phyloP scores from a whole-genome alignment of 164 flowering plant species.

The Magnolia officinalis region DNA sequence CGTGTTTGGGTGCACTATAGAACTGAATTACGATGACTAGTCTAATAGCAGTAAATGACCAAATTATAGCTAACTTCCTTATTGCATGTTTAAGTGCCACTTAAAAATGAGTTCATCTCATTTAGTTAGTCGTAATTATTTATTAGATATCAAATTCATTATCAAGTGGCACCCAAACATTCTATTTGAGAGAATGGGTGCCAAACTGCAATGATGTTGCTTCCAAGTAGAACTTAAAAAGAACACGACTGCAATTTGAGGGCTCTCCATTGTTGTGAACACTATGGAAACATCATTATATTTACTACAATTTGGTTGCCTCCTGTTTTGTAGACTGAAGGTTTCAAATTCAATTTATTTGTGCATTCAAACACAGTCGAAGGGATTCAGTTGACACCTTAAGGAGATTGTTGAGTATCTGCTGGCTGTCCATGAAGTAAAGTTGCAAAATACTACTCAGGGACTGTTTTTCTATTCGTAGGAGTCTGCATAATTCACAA shows the following conservation, averaged over 20 bases:
- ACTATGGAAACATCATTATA: not conserved
- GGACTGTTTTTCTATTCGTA: constrained; percentile 42
- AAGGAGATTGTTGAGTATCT: constrained; percentile 35
- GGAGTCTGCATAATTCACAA: constrained; percentile 36
- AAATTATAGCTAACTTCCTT: no score
- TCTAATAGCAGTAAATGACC: no score
- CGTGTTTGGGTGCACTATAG: no score
- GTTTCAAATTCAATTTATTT: not conserved
- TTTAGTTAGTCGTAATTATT: no score
- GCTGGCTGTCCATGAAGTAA: constrained; percentile 32
- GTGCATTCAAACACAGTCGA: no score
- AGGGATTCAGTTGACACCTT: constrained; percentile 24
- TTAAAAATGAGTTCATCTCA: no score
- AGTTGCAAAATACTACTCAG: constrained; percentile 29
- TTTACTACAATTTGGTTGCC: not conserved
- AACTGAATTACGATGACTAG: no score
- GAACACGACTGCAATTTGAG: not conserved
- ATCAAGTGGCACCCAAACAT: no score
- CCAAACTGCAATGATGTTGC: not conserved
- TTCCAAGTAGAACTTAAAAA: not conserved
- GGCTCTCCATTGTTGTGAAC: not conserved
- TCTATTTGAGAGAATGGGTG: not conserved
- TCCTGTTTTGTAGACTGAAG: not conserved
- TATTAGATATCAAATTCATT: no score
- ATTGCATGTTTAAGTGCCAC: no score